Percentiles rank a stretch among this genome's conserved stretches.
These are phyloP conservation scores for Lentinula novae-zelandiae DNA, from an alignment of 1,284 basidiomycete species.

Conservation along the genomic window DNA sequence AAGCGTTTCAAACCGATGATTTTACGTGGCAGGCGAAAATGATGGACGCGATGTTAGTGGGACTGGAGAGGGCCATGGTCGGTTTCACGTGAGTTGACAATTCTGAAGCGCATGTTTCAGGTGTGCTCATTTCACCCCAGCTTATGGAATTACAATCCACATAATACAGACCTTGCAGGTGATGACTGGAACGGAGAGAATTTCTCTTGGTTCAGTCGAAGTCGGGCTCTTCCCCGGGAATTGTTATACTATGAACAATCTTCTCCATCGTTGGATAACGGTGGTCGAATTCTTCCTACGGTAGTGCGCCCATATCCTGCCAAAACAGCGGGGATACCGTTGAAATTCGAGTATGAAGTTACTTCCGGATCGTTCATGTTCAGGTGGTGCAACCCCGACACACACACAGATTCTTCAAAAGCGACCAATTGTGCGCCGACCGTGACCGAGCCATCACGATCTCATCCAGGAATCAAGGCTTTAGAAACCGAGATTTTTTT, in stretches of 20 bases:
- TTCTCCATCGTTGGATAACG: conserved; percentile 69
- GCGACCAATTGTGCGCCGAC: conserved; percentile 10
- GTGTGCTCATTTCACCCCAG: background rate
- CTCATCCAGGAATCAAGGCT: conserved; percentile 35
- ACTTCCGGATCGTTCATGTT: conserved; percentile 60
- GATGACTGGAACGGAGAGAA: conserved; percentile 97
- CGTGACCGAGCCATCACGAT: conserved; percentile 34
- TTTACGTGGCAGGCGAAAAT: conserved; percentile 80
- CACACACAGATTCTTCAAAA: background rate
- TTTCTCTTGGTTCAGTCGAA: conserved; percentile 87
- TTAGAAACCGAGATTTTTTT: conserved; percentile 80
- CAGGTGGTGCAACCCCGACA: conserved; percentile 50
- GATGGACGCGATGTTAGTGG: conserved; percentile 88
- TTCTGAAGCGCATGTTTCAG: background rate
- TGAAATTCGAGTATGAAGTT: conserved; percentile 68
- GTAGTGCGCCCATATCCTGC: conserved; percentile 80
- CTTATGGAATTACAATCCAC: conserved; percentile 93
- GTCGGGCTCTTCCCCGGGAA: conserved; percentile 49
- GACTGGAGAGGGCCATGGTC: conserved; percentile 66
- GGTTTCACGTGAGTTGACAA: conserved; percentile 72
- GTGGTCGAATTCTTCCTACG: conserved; percentile 73
- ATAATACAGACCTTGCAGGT: conserved; percentile 75
- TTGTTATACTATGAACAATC: conserved; percentile 53
- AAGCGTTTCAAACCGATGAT: conserved; percentile 70
- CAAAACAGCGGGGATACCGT: conserved; percentile 72